A percentile compares a stretch with the other conserved stretches of the same genome.
Conservation (phyloP, 176 grass and related monocot genomes). For the Urochloa ruziziensis region DNA sequence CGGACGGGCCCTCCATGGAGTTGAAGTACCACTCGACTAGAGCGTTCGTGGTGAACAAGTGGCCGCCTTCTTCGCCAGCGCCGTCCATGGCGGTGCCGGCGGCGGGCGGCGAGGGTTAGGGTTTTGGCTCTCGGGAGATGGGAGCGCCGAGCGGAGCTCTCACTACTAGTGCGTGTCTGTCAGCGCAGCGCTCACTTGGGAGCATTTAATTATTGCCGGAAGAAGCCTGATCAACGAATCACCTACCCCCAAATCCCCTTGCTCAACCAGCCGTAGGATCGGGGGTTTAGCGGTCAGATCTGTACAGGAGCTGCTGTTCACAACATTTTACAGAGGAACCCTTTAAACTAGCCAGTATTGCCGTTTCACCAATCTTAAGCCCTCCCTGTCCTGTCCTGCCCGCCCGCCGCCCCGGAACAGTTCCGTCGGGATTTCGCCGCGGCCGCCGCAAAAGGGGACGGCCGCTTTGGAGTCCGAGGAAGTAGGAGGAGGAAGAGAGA, state of each 20-base stretch:
- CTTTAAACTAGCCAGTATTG: not conserved
- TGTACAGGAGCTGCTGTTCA: not conserved
- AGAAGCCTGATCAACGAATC: not conserved
- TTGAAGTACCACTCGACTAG: not conserved
- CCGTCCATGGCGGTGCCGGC: slow-evolving; percentile 14
- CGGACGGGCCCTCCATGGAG: not conserved
- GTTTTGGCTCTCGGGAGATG: slow-evolving; percentile 2
- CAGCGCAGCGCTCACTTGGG: not conserved
- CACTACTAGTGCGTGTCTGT: not conserved
- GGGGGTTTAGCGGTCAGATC: not conserved
- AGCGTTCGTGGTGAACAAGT: not conserved
- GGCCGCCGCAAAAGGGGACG: not conserved
- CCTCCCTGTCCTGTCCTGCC: not conserved
- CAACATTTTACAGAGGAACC: not conserved
- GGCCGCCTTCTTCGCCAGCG: not conserved
- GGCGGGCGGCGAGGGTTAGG: not conserved
- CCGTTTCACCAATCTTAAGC: not conserved
- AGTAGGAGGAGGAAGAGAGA: not conserved
- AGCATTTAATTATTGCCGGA: no score
- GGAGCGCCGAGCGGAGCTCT: not conserved
- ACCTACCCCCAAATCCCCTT: no score
- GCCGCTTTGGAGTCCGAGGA: not conserved
- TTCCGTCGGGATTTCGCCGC: not conserved
- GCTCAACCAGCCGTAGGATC: not conserved
- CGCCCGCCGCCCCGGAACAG: not conserved